phyloP scores from a whole-genome alignment of 169 alveolate genomes.

The Eimeria falciformis region DNA sequence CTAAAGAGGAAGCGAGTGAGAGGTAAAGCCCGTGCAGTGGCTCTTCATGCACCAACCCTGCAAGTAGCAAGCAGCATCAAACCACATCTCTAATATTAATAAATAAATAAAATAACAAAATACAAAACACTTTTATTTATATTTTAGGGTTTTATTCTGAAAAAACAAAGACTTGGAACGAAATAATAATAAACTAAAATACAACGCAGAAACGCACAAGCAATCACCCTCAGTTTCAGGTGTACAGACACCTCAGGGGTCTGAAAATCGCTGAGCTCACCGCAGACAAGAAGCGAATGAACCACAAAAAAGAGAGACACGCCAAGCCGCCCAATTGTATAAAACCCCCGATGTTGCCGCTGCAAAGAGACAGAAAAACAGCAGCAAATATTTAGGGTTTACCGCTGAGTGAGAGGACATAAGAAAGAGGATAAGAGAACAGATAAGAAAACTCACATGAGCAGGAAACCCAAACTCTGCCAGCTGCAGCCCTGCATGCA shows the following conservation, averaged over 20 bases:
- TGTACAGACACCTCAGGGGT: no score
- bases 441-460: neutral
- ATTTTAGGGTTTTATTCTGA: no score
- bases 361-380: neutral
- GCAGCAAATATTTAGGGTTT: neutral
- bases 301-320: conserved; percentile 3
- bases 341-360: conserved; percentile 37
- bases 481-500: conserved; percentile 32
- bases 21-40: conserved; percentile 13
- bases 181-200: no score
- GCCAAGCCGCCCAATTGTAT: conserved; percentile 3
- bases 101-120: no score
- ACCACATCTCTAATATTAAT: no score
- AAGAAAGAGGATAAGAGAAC: no score
- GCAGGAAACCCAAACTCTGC: conserved; percentile 36
- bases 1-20: neutral
- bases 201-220: no score
- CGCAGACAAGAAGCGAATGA: neutral
- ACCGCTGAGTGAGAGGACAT: conserved; percentile 2
- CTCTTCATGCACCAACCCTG: conserved; percentile 10
- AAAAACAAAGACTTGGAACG: no score
- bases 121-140: no score
- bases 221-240: no score
- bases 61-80: neutral
- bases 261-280: neutral